Conservation (phyloP, 2,329 filamentous ascomycete species). For the Ilyonectria mors-panacis region DNA sequence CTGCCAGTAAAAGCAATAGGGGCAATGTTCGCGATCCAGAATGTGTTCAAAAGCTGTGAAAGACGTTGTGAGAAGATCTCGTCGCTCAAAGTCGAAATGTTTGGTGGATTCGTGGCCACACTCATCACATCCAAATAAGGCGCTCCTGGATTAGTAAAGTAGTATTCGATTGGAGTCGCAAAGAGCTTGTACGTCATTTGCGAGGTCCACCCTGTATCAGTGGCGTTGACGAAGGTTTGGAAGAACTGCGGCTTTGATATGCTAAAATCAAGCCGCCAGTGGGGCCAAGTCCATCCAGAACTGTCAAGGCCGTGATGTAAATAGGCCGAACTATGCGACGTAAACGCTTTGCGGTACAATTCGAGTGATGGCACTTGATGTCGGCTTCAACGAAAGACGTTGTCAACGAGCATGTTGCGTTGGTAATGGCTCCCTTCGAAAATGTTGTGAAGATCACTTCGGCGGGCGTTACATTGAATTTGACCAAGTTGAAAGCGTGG, state of each 20-base stretch:
- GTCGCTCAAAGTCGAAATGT: neutral
- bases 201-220: neutral
- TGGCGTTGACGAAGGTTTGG: neutral
- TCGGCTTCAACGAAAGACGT: neutral
- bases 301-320: neutral
- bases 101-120: neutral
- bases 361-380: neutral
- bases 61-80: conserved; percentile 11
- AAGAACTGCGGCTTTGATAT: neutral
- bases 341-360: neutral
- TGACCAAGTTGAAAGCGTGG: too few species aligned
- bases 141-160: conserved; percentile 2
- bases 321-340: neutral
- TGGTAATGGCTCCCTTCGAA: neutral
- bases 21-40: conserved; percentile 20
- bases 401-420: conserved; percentile 5
- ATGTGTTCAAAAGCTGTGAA: conserved; percentile 19
- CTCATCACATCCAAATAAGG: neutral
- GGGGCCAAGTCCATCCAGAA: conserved; percentile 2
- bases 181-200: neutral
- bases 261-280: neutral
- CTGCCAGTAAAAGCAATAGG: neutral
- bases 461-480: neutral
- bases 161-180: neutral
- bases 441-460: conserved; percentile 1